Base-by-base conservation (phyloP, 1,284 basidiomycete genomes). In the Trametes hirsuta region DNA sequence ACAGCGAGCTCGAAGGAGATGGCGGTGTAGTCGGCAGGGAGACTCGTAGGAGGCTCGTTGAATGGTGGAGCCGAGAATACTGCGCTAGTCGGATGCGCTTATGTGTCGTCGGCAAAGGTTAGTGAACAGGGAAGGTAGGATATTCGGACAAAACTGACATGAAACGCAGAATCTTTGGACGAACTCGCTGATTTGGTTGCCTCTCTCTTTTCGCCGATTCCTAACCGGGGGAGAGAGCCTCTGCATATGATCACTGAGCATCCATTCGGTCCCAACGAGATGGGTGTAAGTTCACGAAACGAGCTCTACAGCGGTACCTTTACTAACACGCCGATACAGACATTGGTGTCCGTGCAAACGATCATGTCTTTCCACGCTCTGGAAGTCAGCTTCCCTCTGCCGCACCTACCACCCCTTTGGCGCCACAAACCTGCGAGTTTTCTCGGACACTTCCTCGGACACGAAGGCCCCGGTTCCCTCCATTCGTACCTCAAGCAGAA, bases 11-110 rank as follows among this genome's bases (percentile, higher is more conserved):
- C 4, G 90, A 91, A 6, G 82, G 83, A 0, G 91, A 93, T 68
- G 91, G 91, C 15, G 91, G 91, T 30, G 74, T 76, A 9, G 77
- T 92, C 46, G 96, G 95, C 4, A 81, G 92, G 50, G 96, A 99
- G 75, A 96, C 94, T 1, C 86, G 97, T 57, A 85, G 93, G 55
- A 84, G 97, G 70, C 79, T 99, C 62, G 87, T 99, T 59, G 91
- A 97, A 75, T 99, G 98, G 94, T 98, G 97, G 93, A 81, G 80
- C 55, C 83, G 85, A 66, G 90, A 98, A 73, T 99, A 99, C 75
- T 97, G 93, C 67, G 94, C 97, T 5, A 90, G 93, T 72, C 81
- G 96, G 54, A 98, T 98, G 96, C 91, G 91, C 68, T 76, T 99
- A 40, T 94, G 91, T 64, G 84, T 99, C 18, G 81, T 97, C 37